phyloP scores from a whole-genome alignment of 306 rosid species.

The Trichosanthes cucumerina region DNA sequence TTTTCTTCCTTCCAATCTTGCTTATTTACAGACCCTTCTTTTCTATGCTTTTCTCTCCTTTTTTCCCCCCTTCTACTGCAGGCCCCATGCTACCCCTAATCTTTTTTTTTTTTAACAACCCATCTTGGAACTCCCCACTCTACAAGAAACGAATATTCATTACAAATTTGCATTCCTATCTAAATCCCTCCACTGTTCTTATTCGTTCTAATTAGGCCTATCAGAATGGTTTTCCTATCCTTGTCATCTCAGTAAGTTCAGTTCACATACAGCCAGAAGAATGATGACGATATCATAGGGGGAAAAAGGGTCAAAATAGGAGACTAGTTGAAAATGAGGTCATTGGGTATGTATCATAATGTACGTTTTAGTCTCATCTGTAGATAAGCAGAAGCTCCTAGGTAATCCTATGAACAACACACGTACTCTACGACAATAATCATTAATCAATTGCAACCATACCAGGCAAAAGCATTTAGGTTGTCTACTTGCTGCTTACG shows the following conservation, averaged over 20 bases:
- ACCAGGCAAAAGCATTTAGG: not conserved
- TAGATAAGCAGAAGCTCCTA: slow-evolving; percentile 6
- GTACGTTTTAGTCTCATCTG: not conserved
- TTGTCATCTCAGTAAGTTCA: not conserved
- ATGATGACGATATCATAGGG: not conserved
- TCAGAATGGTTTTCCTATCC: not conserved
- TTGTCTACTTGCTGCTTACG: not conserved
- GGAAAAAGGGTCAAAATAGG: not conserved
- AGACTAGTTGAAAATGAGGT: not conserved
- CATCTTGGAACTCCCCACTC: slow-evolving; percentile 1
- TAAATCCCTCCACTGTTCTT: not conserved
- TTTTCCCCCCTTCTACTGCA: slow-evolving; percentile 31
- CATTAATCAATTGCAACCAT: not conserved
- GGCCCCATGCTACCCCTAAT: slow-evolving; percentile 10
- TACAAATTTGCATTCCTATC: not conserved
- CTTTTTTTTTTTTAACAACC: not conserved
- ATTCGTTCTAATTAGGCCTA: not conserved
- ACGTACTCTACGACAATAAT: not conserved
- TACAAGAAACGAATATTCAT: slow-evolving; percentile 9
- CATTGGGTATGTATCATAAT: not conserved
- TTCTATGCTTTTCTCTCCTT: slow-evolving; percentile 26
- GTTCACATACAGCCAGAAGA: slow-evolving; percentile 2
- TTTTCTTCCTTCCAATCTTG: slow-evolving; percentile 48
- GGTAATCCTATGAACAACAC: not conserved
- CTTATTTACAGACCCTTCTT: slow-evolving; percentile 43